Evolutionary conservation across 2,329 filamentous ascomycete genomes (phyloP), one percentile per base, ranked within the genome.

Genomic region (Colletotrichum sp.): DNA sequence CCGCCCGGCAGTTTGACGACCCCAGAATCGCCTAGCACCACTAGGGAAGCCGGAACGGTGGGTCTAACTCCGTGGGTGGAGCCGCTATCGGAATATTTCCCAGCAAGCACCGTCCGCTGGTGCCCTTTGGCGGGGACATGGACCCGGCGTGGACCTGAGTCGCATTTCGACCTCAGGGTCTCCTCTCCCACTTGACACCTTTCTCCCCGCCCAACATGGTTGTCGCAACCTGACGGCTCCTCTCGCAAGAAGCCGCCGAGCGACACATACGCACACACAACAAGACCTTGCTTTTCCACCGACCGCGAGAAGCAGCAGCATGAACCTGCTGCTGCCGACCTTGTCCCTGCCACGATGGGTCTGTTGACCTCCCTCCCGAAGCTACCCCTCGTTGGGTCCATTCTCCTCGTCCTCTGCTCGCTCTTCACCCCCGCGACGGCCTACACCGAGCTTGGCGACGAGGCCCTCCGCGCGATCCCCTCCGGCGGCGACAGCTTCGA

Each of bases 401-500:
- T 78, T 68, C 59, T 77, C 75, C 74, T 71, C 69, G 67, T 77
- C 71, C 69, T 79, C 72, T 77, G 78, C 69, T 39, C 78, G 61
- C 65, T 81, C 61, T 71, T 83, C 34, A 79, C 76, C 57, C 79
- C 81, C 27, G 83, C 83, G 39, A 79, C 81, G 62, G 86, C 85
- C 64, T 89, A 90, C 80, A 85, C 85, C 72, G 84, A 86, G 62
- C 88, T 99, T 74, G 95, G 95, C 44, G 94, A 98, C 85, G 90
- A 91, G 72, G 93, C 94, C 39, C 89, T 99, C 59, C 90, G 89
- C 78, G 88, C 87, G 69, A 90, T 99, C 19, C 95, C 95, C 15
- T 90, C 90, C n/a, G 93, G 93, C 2, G 93, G 92, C 76, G 85
- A 89, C 73, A 94, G 95, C 84, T 96, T 98, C 83, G 92, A 98